Evolutionary conservation across 1,284 basidiomycete genomes (phyloP), one percentile per base, ranked within the genome.

Genomic region (Marasmius sp.): DNA sequence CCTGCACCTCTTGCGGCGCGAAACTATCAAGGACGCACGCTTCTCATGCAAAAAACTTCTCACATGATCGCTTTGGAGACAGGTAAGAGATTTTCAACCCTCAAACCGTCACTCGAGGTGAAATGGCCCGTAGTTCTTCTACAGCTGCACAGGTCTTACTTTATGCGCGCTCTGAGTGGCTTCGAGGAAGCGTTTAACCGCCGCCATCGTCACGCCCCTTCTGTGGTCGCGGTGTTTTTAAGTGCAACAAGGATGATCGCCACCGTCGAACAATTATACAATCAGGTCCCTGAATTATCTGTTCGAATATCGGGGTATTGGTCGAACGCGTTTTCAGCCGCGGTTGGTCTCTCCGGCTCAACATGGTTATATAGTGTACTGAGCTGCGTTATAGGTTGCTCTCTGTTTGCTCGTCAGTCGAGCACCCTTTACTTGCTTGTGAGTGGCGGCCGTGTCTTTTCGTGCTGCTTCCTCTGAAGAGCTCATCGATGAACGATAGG

Each of bases 321-420:
- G 77, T 85, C 84, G 2, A 86, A 88, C 68, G 82, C 85, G 5
- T 88, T 88, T 68, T 88, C 86, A 27, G 86, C 85, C 61, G 82
- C 85, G 55, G 87, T 88, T 69, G 67, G 84, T 78, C 55, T 65
- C 56, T 51, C 53, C 58, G 51, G 39, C 59, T 52, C 56, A 43
- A 3, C 38, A 52, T 39, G 27, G 49, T 16, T 20, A 45, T 64
- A 34, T 51, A 61, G 22, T 58, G 56, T 58, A 53, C 37, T 60
- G 45, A 57, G 37, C 57, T 61, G 58, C 18, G 38, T 48, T 53
- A 16, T 64, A 81, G 80, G 76, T 81, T 41, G 79, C 79, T 18
- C 68, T 81, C 36, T 80, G 79, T 63, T 65, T 81, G 57, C 70
- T 81, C 57, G 77, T 81, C 37, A 79, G 76, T 20, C 71, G 79